These are phyloP conservation scores for Talaromyces sp. DNA, from an alignment of 2,329 filamentous ascomycete species.

Conservation along the genomic window DNA sequence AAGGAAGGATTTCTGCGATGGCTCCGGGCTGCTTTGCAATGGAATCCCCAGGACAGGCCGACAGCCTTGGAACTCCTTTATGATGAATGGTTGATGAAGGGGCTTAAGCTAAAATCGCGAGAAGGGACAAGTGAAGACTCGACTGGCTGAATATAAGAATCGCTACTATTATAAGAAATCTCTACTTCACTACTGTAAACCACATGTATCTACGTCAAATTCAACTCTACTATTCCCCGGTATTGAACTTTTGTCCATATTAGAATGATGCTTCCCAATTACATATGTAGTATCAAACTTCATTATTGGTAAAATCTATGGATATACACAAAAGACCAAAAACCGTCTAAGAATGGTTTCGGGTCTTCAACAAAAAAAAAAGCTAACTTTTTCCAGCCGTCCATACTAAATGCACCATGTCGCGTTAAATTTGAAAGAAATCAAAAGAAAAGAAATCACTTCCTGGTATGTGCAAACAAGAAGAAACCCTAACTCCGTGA, in stretches of 20 bases:
- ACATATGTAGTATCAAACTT: not conserved
- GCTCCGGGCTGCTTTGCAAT: not conserved
- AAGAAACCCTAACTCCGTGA: not conserved
- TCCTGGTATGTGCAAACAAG: not conserved
- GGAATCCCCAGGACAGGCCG: not conserved
- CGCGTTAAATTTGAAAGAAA: not conserved
- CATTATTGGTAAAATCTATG: not conserved
- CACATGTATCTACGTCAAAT: no score
- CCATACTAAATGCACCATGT: not conserved
- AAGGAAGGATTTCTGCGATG: slow-evolving; percentile 4
- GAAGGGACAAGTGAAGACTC: no score
- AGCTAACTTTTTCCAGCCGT: not conserved
- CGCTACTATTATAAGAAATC: not conserved
- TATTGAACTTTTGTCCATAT: not conserved
- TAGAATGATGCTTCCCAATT: not conserved
- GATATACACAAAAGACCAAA: not conserved
- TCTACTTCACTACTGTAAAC: no score
- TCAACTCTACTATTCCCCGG: no score
- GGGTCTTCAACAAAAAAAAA: not conserved
- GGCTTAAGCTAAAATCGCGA: not conserved
- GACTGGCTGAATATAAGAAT: no score
- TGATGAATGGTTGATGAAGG: slow-evolving; percentile 3
- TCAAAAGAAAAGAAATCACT: not conserved
- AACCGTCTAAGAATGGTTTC: not conserved
- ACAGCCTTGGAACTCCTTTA: not conserved